Evolutionary conservation across 2,329 filamentous ascomycete species (phyloP).

Genomic region (Phialophora verrucosa): DNA sequence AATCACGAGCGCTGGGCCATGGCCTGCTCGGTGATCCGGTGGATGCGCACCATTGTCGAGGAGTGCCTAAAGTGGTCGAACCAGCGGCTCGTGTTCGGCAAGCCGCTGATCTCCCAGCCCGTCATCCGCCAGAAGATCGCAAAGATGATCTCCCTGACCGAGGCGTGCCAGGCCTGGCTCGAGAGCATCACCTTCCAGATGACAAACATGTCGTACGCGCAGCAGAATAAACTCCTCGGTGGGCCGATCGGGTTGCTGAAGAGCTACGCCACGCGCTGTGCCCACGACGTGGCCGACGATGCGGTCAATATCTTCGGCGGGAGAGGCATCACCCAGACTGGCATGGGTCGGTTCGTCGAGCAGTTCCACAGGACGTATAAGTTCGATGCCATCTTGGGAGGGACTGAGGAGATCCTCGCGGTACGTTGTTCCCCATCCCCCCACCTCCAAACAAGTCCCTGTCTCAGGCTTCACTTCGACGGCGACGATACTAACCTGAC

Average conservation of each 20-base stretch:
- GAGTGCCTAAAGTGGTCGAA: conserved; percentile 78
- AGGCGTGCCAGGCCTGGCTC: conserved; percentile 74
- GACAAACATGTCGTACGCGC: conserved; percentile 58
- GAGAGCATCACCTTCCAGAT: conserved; percentile 49
- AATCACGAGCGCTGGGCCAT: conserved; percentile 79
- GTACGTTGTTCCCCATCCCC: background rate
- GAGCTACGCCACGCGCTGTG: conserved; percentile 72
- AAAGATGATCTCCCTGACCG: conserved; percentile 70
- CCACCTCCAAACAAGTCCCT: background rate
- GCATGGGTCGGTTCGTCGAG: conserved; percentile 73
- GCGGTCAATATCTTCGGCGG: conserved; percentile 75
- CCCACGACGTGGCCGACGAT: conserved; percentile 72
- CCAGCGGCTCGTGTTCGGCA: conserved; percentile 74
- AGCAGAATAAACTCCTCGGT: conserved; percentile 62
- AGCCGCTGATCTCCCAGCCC: conserved; percentile 73
- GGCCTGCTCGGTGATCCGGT: conserved; percentile 66
- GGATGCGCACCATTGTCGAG: conserved; percentile 65
- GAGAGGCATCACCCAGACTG: conserved; percentile 71
- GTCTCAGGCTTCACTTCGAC: background rate
- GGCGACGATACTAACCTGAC: background rate
- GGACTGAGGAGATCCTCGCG: conserved; percentile 74
- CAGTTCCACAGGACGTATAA: conserved; percentile 67
- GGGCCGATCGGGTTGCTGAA: conserved; percentile 75
- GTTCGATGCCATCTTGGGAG: conserved; percentile 68
- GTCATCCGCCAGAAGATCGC: conserved; percentile 75